These are phyloP conservation scores for Senecio squalidus DNA, from an alignment of 140 eudicot genomes.

Conservation along the genomic window DNA sequence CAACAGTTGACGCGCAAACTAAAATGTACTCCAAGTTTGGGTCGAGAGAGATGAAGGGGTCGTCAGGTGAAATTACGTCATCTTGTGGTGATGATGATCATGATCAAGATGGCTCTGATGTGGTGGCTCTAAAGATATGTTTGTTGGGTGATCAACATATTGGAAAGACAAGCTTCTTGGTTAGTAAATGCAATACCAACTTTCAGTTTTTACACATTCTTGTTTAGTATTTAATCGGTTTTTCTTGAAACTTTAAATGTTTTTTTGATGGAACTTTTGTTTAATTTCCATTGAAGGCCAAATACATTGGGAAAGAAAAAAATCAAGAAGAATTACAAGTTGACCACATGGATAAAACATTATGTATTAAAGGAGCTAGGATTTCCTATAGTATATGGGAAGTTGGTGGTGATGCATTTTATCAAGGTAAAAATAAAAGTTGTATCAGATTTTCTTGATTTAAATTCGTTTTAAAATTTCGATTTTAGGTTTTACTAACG, in stretches of 20 bases:
- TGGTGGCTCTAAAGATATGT: constrained; percentile 69
- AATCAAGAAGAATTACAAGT: constrained; percentile 25
- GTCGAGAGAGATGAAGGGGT: constrained; percentile 1
- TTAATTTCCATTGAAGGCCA: constrained; percentile 36
- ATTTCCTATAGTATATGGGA: constrained; percentile 71
- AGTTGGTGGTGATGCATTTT: constrained; percentile 47
- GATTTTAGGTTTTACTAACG: background rate
- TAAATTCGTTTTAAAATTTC: background rate
- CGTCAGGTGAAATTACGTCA: constrained; percentile 28
- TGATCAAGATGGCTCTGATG: constrained; percentile 42
- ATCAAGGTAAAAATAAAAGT: constrained; percentile 18
- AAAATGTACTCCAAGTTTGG: constrained; percentile 1
- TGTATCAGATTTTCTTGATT: background rate
- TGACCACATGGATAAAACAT: constrained; percentile 57
- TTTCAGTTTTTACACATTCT: no score
- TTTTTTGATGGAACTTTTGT: no score
- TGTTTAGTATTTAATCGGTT: background rate
- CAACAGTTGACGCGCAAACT: constrained; percentile 3
- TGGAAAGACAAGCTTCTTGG: constrained; percentile 82
- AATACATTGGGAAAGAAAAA: constrained; percentile 57
- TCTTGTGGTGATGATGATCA: constrained; percentile 17
- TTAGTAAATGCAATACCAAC: constrained; percentile 22
- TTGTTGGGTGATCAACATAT: constrained; percentile 71
- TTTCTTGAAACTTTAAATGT: background rate
- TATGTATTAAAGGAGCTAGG: constrained; percentile 59